Evolutionary conservation across 495 filamentous ascomycete genomes (phyloP).

Genomic region (Xylaria sp.): DNA sequence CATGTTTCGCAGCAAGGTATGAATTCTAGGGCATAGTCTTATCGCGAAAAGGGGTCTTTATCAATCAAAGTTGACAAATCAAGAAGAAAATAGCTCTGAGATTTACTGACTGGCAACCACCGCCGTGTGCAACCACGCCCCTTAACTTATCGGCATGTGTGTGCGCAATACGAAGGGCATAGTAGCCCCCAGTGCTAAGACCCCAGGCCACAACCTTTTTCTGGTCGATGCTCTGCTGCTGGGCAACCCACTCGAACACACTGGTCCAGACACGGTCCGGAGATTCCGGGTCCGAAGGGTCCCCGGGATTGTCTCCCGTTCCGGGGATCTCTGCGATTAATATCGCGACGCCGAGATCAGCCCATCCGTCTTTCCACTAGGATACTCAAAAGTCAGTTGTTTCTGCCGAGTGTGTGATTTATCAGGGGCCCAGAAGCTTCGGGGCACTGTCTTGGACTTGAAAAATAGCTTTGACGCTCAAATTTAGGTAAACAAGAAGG

Average conservation of each 20-base stretch:
- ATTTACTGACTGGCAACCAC: constrained; percentile 49
- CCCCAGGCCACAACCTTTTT: constrained; percentile 67
- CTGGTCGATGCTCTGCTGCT: constrained; percentile 59
- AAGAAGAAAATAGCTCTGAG: no score
- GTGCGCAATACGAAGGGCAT: constrained; percentile 71
- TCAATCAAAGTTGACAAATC: no score
- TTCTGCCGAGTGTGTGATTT: no score
- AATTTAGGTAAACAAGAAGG: no score
- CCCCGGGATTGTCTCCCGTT: constrained; percentile 74
- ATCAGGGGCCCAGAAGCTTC: no score
- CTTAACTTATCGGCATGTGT: constrained; percentile 65
- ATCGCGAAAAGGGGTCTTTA: no score
- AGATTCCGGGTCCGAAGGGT: constrained; percentile 47
- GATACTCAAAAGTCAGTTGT: no score
- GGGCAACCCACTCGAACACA: constrained; percentile 67
- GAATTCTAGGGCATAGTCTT: no score
- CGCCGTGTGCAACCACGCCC: constrained; percentile 68
- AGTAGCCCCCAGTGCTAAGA: constrained; percentile 74
- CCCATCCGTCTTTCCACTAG: constrained; percentile 63
- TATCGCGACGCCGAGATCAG: constrained; percentile 59
- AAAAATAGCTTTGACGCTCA: no score
- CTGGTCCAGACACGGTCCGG: constrained; percentile 65
- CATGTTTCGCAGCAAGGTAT: not conserved
- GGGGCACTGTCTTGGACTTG: no score
- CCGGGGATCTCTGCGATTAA: constrained; percentile 75